A percentile compares a stretch with the other conserved stretches of the same genome.
Conservation (phyloP, 495 filamentous ascomycete species). For the Pseudevernia furfuracea region DNA sequence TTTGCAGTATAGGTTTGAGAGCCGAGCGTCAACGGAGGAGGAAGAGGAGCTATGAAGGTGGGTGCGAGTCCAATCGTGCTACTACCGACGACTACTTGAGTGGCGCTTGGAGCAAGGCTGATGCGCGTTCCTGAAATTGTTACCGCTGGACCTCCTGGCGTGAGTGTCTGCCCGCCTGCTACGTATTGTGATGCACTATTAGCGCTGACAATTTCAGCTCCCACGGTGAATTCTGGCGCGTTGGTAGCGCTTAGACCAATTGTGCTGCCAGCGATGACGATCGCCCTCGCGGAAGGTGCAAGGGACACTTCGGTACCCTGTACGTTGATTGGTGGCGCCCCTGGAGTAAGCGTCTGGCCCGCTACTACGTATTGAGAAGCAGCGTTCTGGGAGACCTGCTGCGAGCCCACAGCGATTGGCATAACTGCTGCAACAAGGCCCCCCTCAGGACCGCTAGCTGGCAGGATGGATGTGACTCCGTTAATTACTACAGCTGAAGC, state of each 20-base stretch:
- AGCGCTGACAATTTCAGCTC: constrained; percentile 8
- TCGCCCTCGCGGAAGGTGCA: constrained; percentile 10
- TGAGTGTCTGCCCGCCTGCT: constrained; percentile 20
- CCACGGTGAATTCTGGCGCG: constrained; percentile 13
- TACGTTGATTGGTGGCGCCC: constrained; percentile 16
- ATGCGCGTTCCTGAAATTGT: constrained; percentile 23
- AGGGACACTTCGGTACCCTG: constrained; percentile 15
- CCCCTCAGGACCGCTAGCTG: neutral
- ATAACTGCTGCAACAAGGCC: neutral
- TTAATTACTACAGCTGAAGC: constrained; percentile 16
- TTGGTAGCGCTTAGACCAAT: constrained; percentile 3
- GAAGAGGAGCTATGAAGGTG: neutral
- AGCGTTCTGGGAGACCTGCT: neutral
- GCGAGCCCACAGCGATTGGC: neutral
- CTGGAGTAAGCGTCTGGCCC: constrained; percentile 16
- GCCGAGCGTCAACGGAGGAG: neutral
- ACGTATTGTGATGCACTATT: constrained; percentile 15
- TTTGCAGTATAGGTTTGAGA: constrained; percentile 1
- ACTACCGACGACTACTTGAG: constrained; percentile 16
- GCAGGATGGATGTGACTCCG: neutral
- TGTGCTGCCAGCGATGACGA: constrained; percentile 19
- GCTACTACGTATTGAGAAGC: constrained; percentile 2
- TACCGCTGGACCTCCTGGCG: constrained; percentile 22
- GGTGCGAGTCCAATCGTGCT: constrained; percentile 3
- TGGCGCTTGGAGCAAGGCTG: constrained; percentile 9